Base-by-base conservation (phyloP, 1,284 basidiomycete species). In the Vanrija pseudolonga region DNA sequence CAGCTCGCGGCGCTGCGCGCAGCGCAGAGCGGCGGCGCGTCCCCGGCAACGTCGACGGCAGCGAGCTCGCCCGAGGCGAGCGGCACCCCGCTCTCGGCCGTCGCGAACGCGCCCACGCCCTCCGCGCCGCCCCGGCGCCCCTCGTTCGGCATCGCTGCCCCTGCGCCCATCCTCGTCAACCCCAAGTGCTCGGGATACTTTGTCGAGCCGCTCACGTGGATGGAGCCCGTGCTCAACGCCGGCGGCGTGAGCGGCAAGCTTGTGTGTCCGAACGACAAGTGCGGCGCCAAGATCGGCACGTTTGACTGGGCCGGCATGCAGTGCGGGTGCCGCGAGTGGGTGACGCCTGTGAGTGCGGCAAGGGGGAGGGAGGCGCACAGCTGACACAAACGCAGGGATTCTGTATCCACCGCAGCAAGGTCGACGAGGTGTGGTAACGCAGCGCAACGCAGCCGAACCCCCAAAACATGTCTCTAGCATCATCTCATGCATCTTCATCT, bases 161-260 rank as follows among this genome's bases (percentile, higher is more conserved):
- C 83, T 51, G 80, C 84, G 3, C 87, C 88, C 5, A 88, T 89
- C 52, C 75, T 90, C 44, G 78, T 79, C 45, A 88, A 87, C 71
- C 77, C 84, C 4, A 85, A 86, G 66, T 98, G 93, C 75, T 94
- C 91, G 2, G 90, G 91, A 7, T 98, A 98, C 77, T 98, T 97
- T 73, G 85, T 97, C 47, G 95, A 98, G 73, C 93, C 94, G 84
- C 86, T 96, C 82, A 88, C 86, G 64, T 98, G 95, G 95, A 98
- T 98, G 95, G 85, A 90, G 53, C 80, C 85, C 3, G 82, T 86
- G 62, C 80, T 97, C 8, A 81, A 84, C 40, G 75, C 78, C 12
- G 94, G 92, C 0, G 80, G 86, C 45, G 77, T 95, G 20, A 82
- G 85, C 0, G 95, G 95, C 5, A 94, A 93, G 79, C 88, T 98